These are phyloP conservation scores for Rhizopogon vesiculosus DNA, from an alignment of 768 basidiomycete species.

Conservation along the genomic window DNA sequence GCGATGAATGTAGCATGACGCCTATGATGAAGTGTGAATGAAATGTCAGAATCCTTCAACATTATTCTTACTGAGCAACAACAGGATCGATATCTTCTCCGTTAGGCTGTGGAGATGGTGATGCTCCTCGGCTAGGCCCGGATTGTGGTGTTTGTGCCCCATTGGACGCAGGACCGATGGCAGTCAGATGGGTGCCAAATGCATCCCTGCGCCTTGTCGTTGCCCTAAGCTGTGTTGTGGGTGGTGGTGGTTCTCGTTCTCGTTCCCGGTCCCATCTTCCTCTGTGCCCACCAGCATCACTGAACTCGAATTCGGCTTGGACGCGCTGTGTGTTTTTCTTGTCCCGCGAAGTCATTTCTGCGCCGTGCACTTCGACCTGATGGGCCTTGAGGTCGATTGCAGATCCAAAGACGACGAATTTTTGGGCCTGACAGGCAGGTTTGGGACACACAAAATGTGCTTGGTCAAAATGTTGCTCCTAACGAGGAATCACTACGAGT, in stretches of 20 bases:
- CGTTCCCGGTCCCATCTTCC: constrained; percentile 39
- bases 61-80: constrained; percentile 44
- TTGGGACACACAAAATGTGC: constrained; percentile 80
- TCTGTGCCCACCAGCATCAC: constrained; percentile 48
- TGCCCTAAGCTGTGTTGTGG: constrained; percentile 25
- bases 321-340: constrained; percentile 65
- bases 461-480: constrained; percentile 75
- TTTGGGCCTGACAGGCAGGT: constrained; percentile 69
- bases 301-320: constrained; percentile 62
- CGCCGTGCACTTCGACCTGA: constrained; percentile 79
- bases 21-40: constrained; percentile 32
- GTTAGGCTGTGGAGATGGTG: constrained; percentile 24
- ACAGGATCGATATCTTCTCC: constrained; percentile 48
- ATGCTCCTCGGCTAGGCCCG: constrained; percentile 22
- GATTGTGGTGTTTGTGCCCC: constrained; percentile 8
- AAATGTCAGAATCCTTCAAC: neutral
- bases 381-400: constrained; percentile 89
- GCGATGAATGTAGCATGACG: constrained; percentile 60
- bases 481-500: constrained; percentile 4
- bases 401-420: constrained; percentile 93
- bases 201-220: constrained; percentile 49
- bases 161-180: constrained; percentile 22
- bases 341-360: constrained; percentile 66
- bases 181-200: constrained; percentile 58
- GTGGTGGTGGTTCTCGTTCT: constrained; percentile 46